A percentile compares a stretch with the other conserved stretches of the same genome.
Evolutionary conservation across 345 rosid genomes (phyloP).

Genomic region (Citrus cavaleriei): DNA sequence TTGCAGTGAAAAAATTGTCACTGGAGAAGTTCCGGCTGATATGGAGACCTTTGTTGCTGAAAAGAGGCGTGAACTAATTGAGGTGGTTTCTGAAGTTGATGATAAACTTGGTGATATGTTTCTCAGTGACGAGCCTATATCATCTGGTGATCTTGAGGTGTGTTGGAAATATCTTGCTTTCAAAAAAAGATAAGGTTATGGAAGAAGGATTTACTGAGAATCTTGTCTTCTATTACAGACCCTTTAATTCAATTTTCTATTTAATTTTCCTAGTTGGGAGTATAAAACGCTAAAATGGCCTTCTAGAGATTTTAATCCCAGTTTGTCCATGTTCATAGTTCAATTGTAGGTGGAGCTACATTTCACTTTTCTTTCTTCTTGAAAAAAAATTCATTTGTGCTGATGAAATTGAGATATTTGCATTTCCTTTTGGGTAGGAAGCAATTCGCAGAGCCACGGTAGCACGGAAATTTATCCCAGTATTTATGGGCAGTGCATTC

Average conservation of each 20-base stretch:
- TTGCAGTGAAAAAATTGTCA: slow-evolving; percentile 78
- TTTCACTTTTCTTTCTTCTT: slow-evolving; percentile 1
- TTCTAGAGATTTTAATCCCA: not conserved
- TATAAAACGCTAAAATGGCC: not conserved
- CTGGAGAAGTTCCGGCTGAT: slow-evolving; percentile 71
- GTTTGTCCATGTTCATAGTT: not conserved
- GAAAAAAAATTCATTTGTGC: not conserved
- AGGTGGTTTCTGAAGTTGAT: slow-evolving; percentile 93
- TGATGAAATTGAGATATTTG: slow-evolving; percentile 3
- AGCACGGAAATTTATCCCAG: slow-evolving; percentile 88
- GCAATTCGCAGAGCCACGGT: slow-evolving; percentile 96
- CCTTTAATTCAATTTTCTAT: not conserved
- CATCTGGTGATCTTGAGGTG: slow-evolving; percentile 82
- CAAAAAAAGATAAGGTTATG: not conserved
- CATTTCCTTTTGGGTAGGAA: slow-evolving; percentile 43
- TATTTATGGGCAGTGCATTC: slow-evolving; percentile 99
- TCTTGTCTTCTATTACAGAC: not conserved
- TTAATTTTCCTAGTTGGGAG: not conserved
- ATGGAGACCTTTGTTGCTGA: slow-evolving; percentile 74
- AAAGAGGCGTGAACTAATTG: slow-evolving; percentile 85
- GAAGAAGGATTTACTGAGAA: slow-evolving; percentile 2
- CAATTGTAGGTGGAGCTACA: not conserved
- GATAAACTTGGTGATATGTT: slow-evolving; percentile 88
- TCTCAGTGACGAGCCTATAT: slow-evolving; percentile 81
- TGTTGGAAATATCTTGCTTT: slow-evolving; percentile 11